Conservation (phyloP, 1,284 basidiomycete species). For the Flammula alnicola region DNA sequence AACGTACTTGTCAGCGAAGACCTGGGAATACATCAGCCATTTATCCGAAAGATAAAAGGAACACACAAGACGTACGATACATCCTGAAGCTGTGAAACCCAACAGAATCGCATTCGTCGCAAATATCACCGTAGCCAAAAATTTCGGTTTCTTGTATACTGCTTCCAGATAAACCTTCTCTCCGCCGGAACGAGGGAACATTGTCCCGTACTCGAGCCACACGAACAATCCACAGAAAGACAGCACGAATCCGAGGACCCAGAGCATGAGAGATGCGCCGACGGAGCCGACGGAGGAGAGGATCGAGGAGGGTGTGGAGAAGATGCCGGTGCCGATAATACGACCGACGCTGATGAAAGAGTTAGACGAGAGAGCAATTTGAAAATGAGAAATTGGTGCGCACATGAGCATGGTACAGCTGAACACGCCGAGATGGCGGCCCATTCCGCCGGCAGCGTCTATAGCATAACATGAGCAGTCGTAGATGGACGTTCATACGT, state of each 20-base stretch:
- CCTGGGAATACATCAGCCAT: conserved; percentile 16
- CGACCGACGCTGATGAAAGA: conserved; percentile 45
- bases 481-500: not conserved
- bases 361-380: not conserved
- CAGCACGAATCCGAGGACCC: conserved; percentile 58
- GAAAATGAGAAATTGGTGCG: conserved; percentile 1
- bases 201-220: conserved; percentile 61
- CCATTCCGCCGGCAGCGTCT: conserved; percentile 54
- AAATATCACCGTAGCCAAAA: conserved; percentile 52
- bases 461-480: not conserved
- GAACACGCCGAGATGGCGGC: conserved; percentile 52
- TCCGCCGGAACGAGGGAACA: conserved; percentile 58
- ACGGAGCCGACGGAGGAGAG: conserved; percentile 51
- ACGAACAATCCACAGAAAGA: conserved; percentile 58
- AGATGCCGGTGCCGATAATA: conserved; percentile 67
- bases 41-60: not conserved
- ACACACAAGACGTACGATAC: conserved; percentile 47
- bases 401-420: conserved; percentile 53
- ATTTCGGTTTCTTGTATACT: conserved; percentile 49
- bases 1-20: conserved; percentile 34
- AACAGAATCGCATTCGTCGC: conserved; percentile 53
- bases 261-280: conserved; percentile 59
- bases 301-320: conserved; percentile 66
- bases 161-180: conserved; percentile 62
- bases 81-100: conserved; percentile 58